These are phyloP conservation scores for Aspergillus brunneoviolaceus DNA, from an alignment of 2,329 filamentous ascomycete species.

Conservation along the genomic window DNA sequence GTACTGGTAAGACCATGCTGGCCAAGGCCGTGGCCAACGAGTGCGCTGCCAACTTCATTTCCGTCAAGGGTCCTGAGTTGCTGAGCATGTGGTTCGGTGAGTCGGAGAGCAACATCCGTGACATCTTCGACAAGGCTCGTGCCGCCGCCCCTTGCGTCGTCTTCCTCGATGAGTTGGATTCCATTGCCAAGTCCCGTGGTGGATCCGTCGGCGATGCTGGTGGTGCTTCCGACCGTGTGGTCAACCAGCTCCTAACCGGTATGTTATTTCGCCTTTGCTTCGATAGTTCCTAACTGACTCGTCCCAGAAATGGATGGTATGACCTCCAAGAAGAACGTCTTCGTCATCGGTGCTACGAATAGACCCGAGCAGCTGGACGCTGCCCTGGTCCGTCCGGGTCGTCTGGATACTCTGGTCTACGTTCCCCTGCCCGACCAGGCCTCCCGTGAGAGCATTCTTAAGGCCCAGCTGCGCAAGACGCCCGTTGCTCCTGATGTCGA, in stretches of 20 bases:
- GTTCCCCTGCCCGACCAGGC: conserved; percentile 92
- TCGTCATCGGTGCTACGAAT: conserved; percentile 98
- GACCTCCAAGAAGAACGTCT: conserved; percentile 99
- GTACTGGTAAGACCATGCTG: conserved; percentile 99
- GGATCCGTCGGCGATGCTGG: conserved; percentile 94
- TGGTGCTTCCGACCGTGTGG: conserved; percentile 97
- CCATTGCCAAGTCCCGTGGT: conserved; percentile 98
- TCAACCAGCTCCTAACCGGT: conserved; percentile 98
- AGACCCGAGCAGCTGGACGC: conserved; percentile 98
- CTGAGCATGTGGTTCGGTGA: conserved; percentile 99
- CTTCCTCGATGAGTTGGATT: conserved; percentile 98
- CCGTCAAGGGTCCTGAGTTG: conserved; percentile 96
- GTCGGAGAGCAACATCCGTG: conserved; percentile 98
- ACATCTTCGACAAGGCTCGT: conserved; percentile 99
- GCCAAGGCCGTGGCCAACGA: conserved; percentile 99
- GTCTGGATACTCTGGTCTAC: conserved; percentile 98
- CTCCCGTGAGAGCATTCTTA: conserved; percentile 85
- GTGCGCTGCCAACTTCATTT: conserved; percentile 99
- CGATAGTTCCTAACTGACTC: conserved; percentile 43
- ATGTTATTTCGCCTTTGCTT: conserved; percentile 43
- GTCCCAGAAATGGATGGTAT: conserved; percentile 92
- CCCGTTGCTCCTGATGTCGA: conserved; percentile 86
- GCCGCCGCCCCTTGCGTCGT: conserved; percentile 97
- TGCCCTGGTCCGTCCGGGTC: conserved; percentile 94
- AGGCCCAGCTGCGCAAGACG: conserved; percentile 97